A percentile compares a stretch with the other conserved stretches of the same genome.
phyloP scores from a whole-genome alignment of 1,284 basidiomycete genomes.

The Cutaneotrichosporon arboriforme region DNA sequence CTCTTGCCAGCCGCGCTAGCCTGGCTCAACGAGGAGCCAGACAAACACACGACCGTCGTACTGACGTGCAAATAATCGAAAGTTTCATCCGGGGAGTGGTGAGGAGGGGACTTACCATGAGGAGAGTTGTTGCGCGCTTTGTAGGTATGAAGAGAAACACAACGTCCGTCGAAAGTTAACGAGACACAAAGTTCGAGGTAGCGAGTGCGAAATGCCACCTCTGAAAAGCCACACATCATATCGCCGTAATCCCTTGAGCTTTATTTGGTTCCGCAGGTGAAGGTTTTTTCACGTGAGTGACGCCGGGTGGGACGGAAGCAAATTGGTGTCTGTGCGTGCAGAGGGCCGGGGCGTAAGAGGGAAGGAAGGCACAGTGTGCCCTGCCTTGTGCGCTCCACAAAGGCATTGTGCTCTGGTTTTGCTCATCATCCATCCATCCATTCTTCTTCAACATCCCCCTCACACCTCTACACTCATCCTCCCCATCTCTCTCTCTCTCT shows the following conservation, averaged over 20 bases:
- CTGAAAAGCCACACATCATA: not conserved
- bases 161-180: not conserved
- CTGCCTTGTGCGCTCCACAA: not conserved
- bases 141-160: too few species aligned
- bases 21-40: not conserved
- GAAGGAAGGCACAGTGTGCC: not conserved
- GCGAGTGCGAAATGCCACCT: too few species aligned
- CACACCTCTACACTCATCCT: too few species aligned
- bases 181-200: not conserved
- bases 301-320: too few species aligned
- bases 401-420: not conserved
- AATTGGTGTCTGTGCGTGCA: too few species aligned
- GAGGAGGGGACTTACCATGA: slow-evolving; percentile 1
- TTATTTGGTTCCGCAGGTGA: too few species aligned
- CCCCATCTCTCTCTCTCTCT: too few species aligned
- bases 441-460: too few species aligned
- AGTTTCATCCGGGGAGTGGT: slow-evolving; percentile 25
- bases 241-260: not conserved
- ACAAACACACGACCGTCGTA: slow-evolving; percentile 21
- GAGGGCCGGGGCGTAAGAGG: too few species aligned
- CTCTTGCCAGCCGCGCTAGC: slow-evolving; percentile 22
- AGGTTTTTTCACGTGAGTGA: too few species aligned
- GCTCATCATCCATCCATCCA: too few species aligned
- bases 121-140: not conserved
- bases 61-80: slow-evolving; percentile 40